Evolutionary conservation across 2,329 filamentous ascomycete species (phyloP), one percentile per base, ranked within the genome.

Genomic region (Juglanconis oblonga): DNA sequence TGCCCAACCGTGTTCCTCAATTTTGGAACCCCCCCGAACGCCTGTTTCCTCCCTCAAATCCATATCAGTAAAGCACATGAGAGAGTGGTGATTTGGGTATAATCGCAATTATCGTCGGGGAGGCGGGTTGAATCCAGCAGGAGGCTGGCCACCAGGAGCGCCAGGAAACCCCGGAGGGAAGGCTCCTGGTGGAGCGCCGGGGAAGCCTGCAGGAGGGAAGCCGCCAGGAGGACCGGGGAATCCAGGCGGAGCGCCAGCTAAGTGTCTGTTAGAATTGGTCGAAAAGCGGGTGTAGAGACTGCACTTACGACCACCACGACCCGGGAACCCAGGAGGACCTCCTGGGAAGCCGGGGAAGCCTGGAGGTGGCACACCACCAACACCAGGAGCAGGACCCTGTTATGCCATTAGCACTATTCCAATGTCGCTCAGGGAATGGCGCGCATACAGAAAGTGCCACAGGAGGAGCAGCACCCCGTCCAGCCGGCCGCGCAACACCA

Each of bases 401-500:
- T 47, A 5, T 14, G 10, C 36, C 58, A 44, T 70, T 66, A 72
- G 68, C 44, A 64, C n/a, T 57, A 24, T 36, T 52, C 14, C 10
- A 13, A 31, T 17, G 40, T 11, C 40, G 1, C 33, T 10, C 5
- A 9, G 13, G 36, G 44, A 54, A 8, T 42, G 47, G n/a, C n/a
- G 36, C 55, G 73, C 81, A 66, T 77, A 86, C 93, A 69, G 92
- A 91, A 65, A 98, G 82, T 57, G 93, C 92, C 69, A 94, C 85
- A 36, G 91, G 88, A 42, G 74, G 72, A 81, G 77, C 73, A 63
- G 83, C 79, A 66, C 95, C 95, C 75, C 95, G 86, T 68, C 95
- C 95, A 70, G 93, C 93, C 68, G 95, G 92, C 72, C 92, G 89
- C 65, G 92, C 89, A 67, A 98, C 92, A 70, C 95, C 95, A 64